Conservation (phyloP, 208 protist species). For the Trypanosoma avium region DNA sequence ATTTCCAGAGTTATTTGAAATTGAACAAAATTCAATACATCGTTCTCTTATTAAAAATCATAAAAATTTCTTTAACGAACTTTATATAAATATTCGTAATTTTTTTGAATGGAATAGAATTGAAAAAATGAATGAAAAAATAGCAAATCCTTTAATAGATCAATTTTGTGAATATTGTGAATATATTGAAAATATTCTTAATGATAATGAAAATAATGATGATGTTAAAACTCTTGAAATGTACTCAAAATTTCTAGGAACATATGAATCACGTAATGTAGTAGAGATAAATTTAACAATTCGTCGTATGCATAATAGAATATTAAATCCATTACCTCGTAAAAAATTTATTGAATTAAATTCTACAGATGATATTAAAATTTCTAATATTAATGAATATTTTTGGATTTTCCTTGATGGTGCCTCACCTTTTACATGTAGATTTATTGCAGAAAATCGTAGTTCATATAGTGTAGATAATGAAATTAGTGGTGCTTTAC, state of each 20-base stretch:
- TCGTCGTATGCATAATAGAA: conserved; percentile 14
- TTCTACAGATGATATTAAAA: neutral
- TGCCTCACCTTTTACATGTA: neutral
- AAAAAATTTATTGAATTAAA: conserved; percentile 2
- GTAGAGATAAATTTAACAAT: neutral
- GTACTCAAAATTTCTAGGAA: conserved; percentile 18
- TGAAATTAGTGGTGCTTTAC: neutral
- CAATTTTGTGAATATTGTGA: conserved; percentile 18
- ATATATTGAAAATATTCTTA: neutral
- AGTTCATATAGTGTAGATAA: neutral
- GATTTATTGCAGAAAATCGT: conserved; percentile 21
- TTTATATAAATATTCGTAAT: no score
- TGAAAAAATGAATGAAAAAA: neutral
- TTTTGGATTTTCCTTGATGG: conserved; percentile 23
- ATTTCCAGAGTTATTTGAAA: neutral
- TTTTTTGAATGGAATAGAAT: conserved; percentile 1
- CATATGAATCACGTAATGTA: neutral
- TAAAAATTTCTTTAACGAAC: no score
- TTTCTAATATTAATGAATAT: neutral
- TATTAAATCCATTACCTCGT: conserved; percentile 13
- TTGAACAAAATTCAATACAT: neutral
- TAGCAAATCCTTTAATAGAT: neutral
- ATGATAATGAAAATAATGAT: neutral
- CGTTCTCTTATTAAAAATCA: no score
- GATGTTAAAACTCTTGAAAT: neutral